phyloP scores from a whole-genome alignment of 371 early-diverging fungal genomes.

The Zychaea mexicana region DNA sequence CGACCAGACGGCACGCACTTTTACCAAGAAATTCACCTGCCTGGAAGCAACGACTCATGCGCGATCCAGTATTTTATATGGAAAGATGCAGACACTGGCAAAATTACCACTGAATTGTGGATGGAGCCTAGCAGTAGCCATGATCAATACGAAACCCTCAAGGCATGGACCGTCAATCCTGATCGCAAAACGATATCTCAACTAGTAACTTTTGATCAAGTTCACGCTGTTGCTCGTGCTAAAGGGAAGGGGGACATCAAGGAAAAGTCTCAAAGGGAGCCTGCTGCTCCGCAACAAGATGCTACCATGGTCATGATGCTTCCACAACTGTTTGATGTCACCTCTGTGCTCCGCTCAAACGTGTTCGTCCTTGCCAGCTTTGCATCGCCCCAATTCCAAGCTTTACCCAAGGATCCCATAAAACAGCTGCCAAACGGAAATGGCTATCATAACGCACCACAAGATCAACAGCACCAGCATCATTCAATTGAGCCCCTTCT shows the following conservation, averaged over 20 bases:
- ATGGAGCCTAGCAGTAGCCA: slow-evolving; percentile 65
- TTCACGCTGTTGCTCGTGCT: slow-evolving; percentile 64
- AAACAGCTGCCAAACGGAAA: not conserved
- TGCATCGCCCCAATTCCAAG: not conserved
- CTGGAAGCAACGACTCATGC: slow-evolving; percentile 22
- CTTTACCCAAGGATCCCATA: not conserved
- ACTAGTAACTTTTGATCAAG: slow-evolving; percentile 77
- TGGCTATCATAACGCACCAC: not conserved
- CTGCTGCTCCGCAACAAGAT: slow-evolving; percentile 7
- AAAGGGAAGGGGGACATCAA: slow-evolving; percentile 36
- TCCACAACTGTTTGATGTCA: slow-evolving; percentile 49
- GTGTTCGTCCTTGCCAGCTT: slow-evolving; percentile 49
- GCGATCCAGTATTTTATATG: slow-evolving; percentile 73
- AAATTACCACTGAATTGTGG: slow-evolving; percentile 77
- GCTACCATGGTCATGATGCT: slow-evolving; percentile 30
- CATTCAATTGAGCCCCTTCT: not conserved
- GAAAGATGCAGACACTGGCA: slow-evolving; percentile 58
- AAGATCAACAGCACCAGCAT: not conserved
- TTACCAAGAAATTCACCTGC: slow-evolving; percentile 60
- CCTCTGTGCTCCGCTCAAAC: slow-evolving; percentile 49
- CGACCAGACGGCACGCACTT: slow-evolving; percentile 65
- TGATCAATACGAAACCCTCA: slow-evolving; percentile 42
- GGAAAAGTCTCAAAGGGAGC: slow-evolving; percentile 3
- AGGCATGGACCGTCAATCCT: slow-evolving; percentile 53
- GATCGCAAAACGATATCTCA: slow-evolving; percentile 68